These are phyloP conservation scores for Kwoniella mangroviensis DNA, from an alignment of 768 basidiomycete genomes.

Conservation along the genomic window DNA sequence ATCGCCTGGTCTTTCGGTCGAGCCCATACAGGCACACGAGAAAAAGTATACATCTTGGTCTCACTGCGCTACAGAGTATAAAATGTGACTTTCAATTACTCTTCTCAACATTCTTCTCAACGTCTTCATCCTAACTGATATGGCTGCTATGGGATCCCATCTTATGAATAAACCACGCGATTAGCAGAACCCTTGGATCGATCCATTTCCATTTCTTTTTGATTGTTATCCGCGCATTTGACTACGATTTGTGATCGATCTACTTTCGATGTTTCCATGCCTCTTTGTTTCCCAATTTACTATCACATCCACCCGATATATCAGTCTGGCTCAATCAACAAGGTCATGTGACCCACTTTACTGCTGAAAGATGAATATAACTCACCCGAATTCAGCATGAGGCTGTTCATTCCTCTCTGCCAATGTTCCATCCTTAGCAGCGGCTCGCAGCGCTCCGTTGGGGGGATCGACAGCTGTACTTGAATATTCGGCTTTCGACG, in stretches of 20 bases:
- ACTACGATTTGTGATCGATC: no score
- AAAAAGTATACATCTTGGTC: background rate
- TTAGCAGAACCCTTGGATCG: background rate
- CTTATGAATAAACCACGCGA: no score
- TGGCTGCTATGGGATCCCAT: no score
- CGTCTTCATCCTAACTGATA: no score
- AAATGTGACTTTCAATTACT: background rate
- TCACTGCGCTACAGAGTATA: background rate
- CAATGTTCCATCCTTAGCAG: conserved; percentile 46
- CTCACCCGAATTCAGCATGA: conserved; percentile 46
- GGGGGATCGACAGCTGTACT: conserved; percentile 50
- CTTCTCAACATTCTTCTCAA: background rate
- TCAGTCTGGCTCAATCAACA: no score
- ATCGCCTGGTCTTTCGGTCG: no score
- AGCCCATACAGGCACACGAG: no score
- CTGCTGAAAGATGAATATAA: no score
- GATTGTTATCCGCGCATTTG: background rate
- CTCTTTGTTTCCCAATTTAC: conserved; percentile 40
- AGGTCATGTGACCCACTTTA: conserved; percentile 25
- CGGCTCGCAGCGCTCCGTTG: conserved; percentile 40
- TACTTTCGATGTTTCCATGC: conserved; percentile 51
- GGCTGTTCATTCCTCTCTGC: conserved; percentile 51
- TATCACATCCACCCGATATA: conserved; percentile 4
- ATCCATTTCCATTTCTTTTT: background rate
- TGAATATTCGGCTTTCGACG: conserved; percentile 36